A percentile compares a stretch with the other conserved stretches of the same genome.
Conservation (phyloP, 768 basidiomycete species). For the Boletus patriciae region DNA sequence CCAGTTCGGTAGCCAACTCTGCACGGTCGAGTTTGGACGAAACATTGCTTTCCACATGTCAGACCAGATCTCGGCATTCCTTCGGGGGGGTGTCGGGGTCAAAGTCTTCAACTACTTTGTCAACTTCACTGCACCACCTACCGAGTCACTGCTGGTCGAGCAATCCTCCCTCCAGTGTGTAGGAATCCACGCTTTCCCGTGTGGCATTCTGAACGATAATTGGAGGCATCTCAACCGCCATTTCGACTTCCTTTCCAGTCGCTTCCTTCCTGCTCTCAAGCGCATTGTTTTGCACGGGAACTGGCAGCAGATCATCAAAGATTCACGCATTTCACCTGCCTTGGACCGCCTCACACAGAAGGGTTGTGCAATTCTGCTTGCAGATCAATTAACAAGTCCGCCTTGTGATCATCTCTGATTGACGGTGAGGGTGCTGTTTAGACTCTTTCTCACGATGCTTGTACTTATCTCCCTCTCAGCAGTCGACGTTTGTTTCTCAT, state of each 20-base stretch:
- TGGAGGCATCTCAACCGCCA: slow-evolving; percentile 40
- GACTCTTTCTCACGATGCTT: background rate
- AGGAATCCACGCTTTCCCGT: slow-evolving; percentile 52
- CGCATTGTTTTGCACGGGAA: slow-evolving; percentile 51
- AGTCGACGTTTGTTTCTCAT: background rate
- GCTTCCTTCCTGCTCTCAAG: slow-evolving; percentile 46
- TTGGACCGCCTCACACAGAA: slow-evolving; percentile 34
- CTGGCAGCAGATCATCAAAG: slow-evolving; percentile 44
- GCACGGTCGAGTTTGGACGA: slow-evolving; percentile 57
- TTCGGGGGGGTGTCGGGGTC: slow-evolving; percentile 47
- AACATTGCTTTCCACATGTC: slow-evolving; percentile 52
- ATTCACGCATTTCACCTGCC: slow-evolving; percentile 39
- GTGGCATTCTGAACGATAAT: slow-evolving; percentile 40
- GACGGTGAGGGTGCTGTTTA: slow-evolving; percentile 4
- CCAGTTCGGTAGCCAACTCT: slow-evolving; percentile 49
- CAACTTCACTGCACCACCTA: slow-evolving; percentile 44
- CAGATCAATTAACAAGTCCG: slow-evolving; percentile 9
- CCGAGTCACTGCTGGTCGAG: slow-evolving; percentile 20
- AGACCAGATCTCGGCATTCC: slow-evolving; percentile 48
- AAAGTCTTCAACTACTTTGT: slow-evolving; percentile 55
- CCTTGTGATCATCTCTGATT: slow-evolving; percentile 21
- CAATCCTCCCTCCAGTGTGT: slow-evolving; percentile 42
- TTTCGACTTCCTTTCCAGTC: slow-evolving; percentile 43
- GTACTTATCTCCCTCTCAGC: background rate
- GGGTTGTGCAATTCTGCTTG: slow-evolving; percentile 32